Evolutionary conservation across 257 asterid genomes (phyloP).

Genomic region (Paraleonurus japonicus): DNA sequence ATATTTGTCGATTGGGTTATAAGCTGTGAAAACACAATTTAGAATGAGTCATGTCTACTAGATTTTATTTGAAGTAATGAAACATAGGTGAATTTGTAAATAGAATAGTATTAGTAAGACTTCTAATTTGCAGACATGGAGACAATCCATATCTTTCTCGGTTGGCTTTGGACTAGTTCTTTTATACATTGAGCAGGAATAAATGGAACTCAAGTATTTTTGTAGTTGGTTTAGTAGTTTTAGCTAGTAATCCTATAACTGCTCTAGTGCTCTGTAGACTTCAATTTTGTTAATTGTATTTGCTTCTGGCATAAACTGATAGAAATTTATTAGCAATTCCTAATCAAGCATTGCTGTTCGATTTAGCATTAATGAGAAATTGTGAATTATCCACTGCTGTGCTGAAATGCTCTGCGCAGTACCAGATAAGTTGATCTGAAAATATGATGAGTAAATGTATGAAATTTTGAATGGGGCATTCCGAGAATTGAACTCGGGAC

Average conservation of each 20-base stretch:
- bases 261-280: neutral
- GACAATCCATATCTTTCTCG: neutral
- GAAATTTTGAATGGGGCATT: constrained; percentile 8
- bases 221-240: neutral
- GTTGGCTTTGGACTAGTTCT: constrained; percentile 5
- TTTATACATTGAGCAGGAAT: neutral
- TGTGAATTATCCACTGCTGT: neutral
- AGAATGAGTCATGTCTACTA: neutral
- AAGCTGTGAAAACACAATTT: neutral
- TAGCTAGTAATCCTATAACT: neutral
- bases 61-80: neutral
- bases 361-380: neutral
- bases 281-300: neutral
- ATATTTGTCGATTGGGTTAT: neutral
- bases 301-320: neutral
- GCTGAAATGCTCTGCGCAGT: neutral
- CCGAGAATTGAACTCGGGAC: constrained; percentile 26
- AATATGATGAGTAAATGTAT: neutral
- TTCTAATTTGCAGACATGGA: neutral
- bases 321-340: neutral
- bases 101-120: neutral
- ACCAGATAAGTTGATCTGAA: neutral
- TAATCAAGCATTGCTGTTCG: neutral
- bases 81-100: neutral
- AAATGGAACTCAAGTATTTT: neutral